phyloP scores from a whole-genome alignment of 768 basidiomycete genomes.

The Lactarius hatsudake region DNA sequence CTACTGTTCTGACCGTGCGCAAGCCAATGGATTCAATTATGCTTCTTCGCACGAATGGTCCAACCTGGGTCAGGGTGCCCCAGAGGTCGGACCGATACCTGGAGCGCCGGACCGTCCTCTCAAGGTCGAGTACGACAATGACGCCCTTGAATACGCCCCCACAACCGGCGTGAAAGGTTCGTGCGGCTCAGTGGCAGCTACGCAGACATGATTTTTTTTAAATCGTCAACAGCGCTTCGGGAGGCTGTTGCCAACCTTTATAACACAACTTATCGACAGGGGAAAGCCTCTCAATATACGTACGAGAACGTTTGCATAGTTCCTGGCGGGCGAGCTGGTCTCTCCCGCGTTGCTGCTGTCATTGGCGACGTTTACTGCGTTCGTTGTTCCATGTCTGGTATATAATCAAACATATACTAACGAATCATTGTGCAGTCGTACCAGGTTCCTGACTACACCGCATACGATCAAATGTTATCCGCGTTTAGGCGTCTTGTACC shows the following conservation, averaged over 20 bases:
- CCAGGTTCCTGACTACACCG: slow-evolving; percentile 90
- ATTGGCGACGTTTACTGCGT: slow-evolving; percentile 87
- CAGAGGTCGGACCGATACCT: slow-evolving; percentile 84
- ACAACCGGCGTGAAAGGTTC: slow-evolving; percentile 86
- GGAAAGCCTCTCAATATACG: slow-evolving; percentile 81
- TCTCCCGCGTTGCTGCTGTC: slow-evolving; percentile 89
- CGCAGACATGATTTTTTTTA: not conserved
- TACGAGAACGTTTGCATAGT: slow-evolving; percentile 94
- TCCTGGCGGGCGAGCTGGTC: slow-evolving; percentile 87
- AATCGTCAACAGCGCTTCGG: slow-evolving; percentile 55
- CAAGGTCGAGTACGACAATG: slow-evolving; percentile 60
- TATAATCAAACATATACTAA: slow-evolving; percentile 6
- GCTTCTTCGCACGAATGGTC: slow-evolving; percentile 78
- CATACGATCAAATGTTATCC: slow-evolving; percentile 78
- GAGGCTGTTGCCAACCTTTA: slow-evolving; percentile 90
- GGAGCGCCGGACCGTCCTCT: slow-evolving; percentile 65
- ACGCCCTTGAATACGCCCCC: slow-evolving; percentile 86
- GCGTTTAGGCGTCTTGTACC: slow-evolving; percentile 89
- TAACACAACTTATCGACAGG: slow-evolving; percentile 82
- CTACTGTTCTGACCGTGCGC: slow-evolving; percentile 92
- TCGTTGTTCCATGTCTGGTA: slow-evolving; percentile 19
- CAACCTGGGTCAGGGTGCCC: slow-evolving; percentile 89
- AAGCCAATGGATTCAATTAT: slow-evolving; percentile 90
- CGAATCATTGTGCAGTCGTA: slow-evolving; percentile 54
- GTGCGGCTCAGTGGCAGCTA: slow-evolving; percentile 2